These are phyloP conservation scores for Sicyos baderoa DNA, from an alignment of 306 rosid genomes.

Conservation along the genomic window DNA sequence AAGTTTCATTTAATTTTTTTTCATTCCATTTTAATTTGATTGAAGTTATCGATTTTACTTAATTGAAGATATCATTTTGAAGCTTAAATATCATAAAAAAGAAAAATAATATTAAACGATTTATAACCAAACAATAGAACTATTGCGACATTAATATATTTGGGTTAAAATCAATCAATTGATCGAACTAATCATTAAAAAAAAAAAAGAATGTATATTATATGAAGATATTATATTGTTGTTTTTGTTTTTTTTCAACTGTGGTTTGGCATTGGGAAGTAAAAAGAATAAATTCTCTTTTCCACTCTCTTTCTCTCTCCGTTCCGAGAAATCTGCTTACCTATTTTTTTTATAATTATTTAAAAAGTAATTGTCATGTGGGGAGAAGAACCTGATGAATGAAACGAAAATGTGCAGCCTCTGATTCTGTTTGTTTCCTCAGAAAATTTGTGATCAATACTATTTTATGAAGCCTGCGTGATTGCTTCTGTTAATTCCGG, in stretches of 20 bases:
- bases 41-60: no score
- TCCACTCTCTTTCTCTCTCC: constrained; percentile 18
- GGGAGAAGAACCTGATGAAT: not conserved
- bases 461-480: constrained; percentile 43
- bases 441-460: constrained; percentile 22
- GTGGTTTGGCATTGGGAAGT: constrained; percentile 1
- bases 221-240: not conserved
- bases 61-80: no score
- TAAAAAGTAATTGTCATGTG: not conserved
- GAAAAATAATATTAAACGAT: no score
- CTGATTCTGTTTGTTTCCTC: constrained; percentile 19
- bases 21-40: no score
- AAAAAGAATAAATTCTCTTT: constrained; percentile 19
- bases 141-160: no score
- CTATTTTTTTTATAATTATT: constrained; percentile 23
- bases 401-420: constrained; percentile 30
- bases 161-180: no score
- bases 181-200: no score
- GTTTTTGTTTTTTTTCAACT: constrained; percentile 6
- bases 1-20: no score
- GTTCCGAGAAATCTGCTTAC: constrained; percentile 33
- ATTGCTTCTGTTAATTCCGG: constrained; percentile 37
- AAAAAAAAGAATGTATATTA: no score
- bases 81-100: no score
- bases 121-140: no score